Evolutionary conservation across 1,284 basidiomycete genomes (phyloP), one percentile per base, ranked within the genome.

Genomic region (Pseudozyma hubeiensis): DNA sequence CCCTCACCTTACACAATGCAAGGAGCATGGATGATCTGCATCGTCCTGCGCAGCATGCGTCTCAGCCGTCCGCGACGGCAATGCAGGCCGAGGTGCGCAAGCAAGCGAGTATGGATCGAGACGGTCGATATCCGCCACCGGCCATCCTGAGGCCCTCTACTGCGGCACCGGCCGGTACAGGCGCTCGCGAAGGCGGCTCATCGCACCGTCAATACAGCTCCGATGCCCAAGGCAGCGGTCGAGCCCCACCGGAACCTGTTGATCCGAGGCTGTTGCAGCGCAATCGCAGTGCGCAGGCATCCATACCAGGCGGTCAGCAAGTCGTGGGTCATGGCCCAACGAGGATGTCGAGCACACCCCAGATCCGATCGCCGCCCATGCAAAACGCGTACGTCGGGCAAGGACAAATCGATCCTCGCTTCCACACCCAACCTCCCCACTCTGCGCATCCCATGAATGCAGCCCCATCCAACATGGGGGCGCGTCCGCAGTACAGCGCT

Each of bases 1-100:
- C n/a, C 14, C 34, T 75, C 16, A 70, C 60, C 7, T 31, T 75
- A 34, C 72, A 78, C 56, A 78, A 65, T 47, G 64, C 74, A 24
- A 50, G 55, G 17, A 78, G 75, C 54, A 68, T 78, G 72, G 75
- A 78, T 14, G 73, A 78, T 50, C 53, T 78, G 35, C 67, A 64
- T 44, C 52, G 61, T 49, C 29, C 64, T 17, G 17, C 53, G n/a
- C 58, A 55, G 19, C 39, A 44, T 16, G 35, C 67, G n/a, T 37
- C 53, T 4, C 64, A 60, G 44, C 19, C 62, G 4, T 48, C 64
- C 17, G 44, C 64, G 4, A 53, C 58, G 64, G 51, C 70, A 0
- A 46, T 62, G 50, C 49, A 59, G 51, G 54, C 56, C 30, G 64
- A 76, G 30, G 35, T 76, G 14, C 54, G 59, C 35, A 60, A 63